Evolutionary conservation across 1,284 basidiomycete species (phyloP).

Genomic region (Trichosporon sp.): DNA sequence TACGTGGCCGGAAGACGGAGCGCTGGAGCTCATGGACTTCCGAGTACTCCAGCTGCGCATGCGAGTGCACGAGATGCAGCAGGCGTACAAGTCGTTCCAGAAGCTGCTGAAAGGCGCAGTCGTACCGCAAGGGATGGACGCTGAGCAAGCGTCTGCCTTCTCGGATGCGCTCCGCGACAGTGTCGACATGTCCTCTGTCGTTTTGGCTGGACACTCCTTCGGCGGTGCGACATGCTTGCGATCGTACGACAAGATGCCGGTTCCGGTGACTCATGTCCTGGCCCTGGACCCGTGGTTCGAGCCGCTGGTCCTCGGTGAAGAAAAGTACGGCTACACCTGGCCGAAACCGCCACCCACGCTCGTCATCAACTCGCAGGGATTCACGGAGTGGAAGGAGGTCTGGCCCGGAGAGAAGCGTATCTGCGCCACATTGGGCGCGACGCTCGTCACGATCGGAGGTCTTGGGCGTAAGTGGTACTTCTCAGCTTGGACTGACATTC

Average conservation of each 20-base stretch:
- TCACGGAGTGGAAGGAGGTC: slow-evolving; percentile 73
- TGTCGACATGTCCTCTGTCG: slow-evolving; percentile 58
- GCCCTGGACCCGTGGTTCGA: slow-evolving; percentile 78
- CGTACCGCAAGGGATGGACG: slow-evolving; percentile 8
- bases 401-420: slow-evolving; percentile 64
- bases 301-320: slow-evolving; percentile 58
- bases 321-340: slow-evolving; percentile 60
- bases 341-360: slow-evolving; percentile 57
- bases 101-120: slow-evolving; percentile 30
- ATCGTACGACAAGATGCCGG: slow-evolving; percentile 45
- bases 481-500: neutral
- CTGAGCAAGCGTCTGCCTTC: slow-evolving; percentile 26
- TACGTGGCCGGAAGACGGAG: slow-evolving; percentile 4
- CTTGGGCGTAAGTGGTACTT: slow-evolving; percentile 42
- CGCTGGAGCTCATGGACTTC: slow-evolving; percentile 53
- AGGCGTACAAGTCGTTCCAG: slow-evolving; percentile 58
- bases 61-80: slow-evolving; percentile 68
- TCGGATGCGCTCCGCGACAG: slow-evolving; percentile 60
- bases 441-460: slow-evolving; percentile 45
- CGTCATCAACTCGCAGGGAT: slow-evolving; percentile 72
- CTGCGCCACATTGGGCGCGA: slow-evolving; percentile 53
- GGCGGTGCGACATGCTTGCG: slow-evolving; percentile 67
- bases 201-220: slow-evolving; percentile 72
- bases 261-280: slow-evolving; percentile 64
- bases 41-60: slow-evolving; percentile 68